These are phyloP conservation scores for Fusarium burgessii DNA, from an alignment of 2,329 filamentous ascomycete genomes.

Conservation along the genomic window DNA sequence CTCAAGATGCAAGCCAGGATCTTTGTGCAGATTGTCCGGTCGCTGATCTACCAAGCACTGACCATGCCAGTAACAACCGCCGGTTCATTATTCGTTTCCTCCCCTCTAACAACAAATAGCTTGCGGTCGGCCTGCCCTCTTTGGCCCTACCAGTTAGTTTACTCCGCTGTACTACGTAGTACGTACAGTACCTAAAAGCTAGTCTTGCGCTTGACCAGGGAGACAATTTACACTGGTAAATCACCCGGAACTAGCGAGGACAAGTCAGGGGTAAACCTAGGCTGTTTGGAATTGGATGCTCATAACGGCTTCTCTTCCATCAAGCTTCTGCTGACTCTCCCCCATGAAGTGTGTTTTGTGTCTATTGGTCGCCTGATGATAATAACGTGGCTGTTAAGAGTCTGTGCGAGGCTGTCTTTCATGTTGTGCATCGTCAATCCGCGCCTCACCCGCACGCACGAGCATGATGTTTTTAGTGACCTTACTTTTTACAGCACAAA, in stretches of 20 bases:
- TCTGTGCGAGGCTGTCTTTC: constrained; percentile 31
- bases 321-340: constrained; percentile 31
- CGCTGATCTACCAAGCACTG: constrained; percentile 37
- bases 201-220: constrained; percentile 15
- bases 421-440: constrained; percentile 41
- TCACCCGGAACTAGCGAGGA: constrained; percentile 27
- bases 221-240: constrained; percentile 36
- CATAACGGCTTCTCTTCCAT: constrained; percentile 30
- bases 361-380: constrained; percentile 4
- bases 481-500: constrained; percentile 5
- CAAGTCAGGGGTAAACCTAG: constrained; percentile 38
- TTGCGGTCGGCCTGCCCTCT: constrained; percentile 31
- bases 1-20: constrained; percentile 13
- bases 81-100: constrained; percentile 20
- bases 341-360: neutral
- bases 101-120: constrained; percentile 34
- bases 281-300: neutral
- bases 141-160: constrained; percentile 10
- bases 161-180: too few relatives aligned
- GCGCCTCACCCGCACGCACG: constrained; percentile 40
- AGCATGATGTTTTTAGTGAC: constrained; percentile 17
- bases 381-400: constrained; percentile 33
- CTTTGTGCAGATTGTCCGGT: constrained; percentile 29
- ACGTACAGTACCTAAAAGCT: neutral
- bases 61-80: constrained; percentile 31